Conservation (phyloP, 2,329 filamentous ascomycete species). For the Samsoniella hepiali region DNA sequence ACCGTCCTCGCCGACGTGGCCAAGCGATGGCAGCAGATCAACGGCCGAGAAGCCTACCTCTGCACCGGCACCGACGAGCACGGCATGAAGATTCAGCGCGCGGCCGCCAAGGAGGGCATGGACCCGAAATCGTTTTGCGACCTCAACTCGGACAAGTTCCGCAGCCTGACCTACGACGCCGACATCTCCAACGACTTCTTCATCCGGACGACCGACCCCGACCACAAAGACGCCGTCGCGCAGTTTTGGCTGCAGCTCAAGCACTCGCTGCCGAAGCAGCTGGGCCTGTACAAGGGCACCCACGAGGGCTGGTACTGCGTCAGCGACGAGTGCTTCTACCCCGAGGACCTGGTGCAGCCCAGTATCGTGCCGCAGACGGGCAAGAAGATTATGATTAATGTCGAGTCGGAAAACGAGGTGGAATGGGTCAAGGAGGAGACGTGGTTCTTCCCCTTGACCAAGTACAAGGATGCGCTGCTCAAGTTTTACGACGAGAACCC, state of each 20-base stretch:
- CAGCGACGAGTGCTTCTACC: conserved; percentile 95
- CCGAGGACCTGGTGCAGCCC: conserved; percentile 68
- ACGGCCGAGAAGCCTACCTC: conserved; percentile 67
- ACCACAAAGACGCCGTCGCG: conserved; percentile 80
- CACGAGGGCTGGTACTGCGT: conserved; percentile 97
- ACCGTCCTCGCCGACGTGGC: conserved; percentile 88
- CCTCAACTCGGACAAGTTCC: conserved; percentile 74
- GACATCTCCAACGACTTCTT: conserved; percentile 79
- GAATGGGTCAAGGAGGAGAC: conserved; percentile 93
- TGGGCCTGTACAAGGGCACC: conserved; percentile 77
- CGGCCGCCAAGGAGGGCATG: conserved; percentile 67
- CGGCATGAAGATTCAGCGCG: conserved; percentile 94
- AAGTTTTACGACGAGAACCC: conserved; percentile 77
- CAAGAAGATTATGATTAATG: conserved; percentile 74
- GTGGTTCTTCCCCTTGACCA: conserved; percentile 90
- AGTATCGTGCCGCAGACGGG: conserved; percentile 77
- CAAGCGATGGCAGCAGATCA: conserved; percentile 84
- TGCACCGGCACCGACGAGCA: conserved; percentile 96
- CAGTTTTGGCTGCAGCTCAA: conserved; percentile 84
- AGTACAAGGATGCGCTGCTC: conserved; percentile 74
- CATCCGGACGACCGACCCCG: conserved; percentile 82
- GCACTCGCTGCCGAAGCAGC: conserved; percentile 49
- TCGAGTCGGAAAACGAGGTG: conserved; percentile 87
- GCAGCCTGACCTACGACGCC: conserved; percentile 65
- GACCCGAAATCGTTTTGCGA: conserved; percentile 86